These are phyloP conservation scores for Tilletia indica DNA, from an alignment of 1,284 basidiomycete species.

Conservation along the genomic window DNA sequence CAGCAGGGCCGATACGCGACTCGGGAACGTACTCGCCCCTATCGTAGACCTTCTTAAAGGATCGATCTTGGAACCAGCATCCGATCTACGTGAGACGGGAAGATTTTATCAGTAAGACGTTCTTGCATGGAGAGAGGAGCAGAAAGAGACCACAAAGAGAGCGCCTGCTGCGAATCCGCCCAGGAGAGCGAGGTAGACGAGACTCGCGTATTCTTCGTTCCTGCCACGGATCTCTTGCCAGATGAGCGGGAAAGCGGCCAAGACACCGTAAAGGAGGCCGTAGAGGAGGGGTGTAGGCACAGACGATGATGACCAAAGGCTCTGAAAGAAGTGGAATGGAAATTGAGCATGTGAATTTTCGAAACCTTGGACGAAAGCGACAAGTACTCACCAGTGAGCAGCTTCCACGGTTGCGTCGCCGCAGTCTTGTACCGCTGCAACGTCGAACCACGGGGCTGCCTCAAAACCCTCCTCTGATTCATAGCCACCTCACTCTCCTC, in stretches of 20 bases:
- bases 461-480: not conserved
- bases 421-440: slow-evolving; percentile 17
- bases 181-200: slow-evolving; percentile 25
- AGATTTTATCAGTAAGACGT: not conserved
- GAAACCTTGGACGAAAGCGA: not conserved
- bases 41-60: slow-evolving; percentile 22
- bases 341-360: not conserved
- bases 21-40: slow-evolving; percentile 23
- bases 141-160: not conserved
- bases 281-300: slow-evolving; percentile 32
- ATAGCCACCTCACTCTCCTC: slow-evolving; percentile 14
- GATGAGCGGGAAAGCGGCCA: slow-evolving; percentile 28
- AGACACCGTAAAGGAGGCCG: slow-evolving; percentile 30
- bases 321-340: slow-evolving; percentile 20
- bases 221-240: slow-evolving; percentile 26
- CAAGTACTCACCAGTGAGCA: slow-evolving; percentile 18
- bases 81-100: slow-evolving; percentile 14
- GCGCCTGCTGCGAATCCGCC: slow-evolving; percentile 22
- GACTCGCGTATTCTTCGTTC: slow-evolving; percentile 24
- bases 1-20: slow-evolving; percentile 24
- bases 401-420: slow-evolving; percentile 20
- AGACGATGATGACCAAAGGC: slow-evolving; percentile 28
- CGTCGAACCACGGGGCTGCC: not conserved
- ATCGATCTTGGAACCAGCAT: slow-evolving; percentile 21
- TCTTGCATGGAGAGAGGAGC: not conserved